Base-by-base conservation (phyloP, 1,284 basidiomycete genomes). In the Moesziomyces sp. region DNA sequence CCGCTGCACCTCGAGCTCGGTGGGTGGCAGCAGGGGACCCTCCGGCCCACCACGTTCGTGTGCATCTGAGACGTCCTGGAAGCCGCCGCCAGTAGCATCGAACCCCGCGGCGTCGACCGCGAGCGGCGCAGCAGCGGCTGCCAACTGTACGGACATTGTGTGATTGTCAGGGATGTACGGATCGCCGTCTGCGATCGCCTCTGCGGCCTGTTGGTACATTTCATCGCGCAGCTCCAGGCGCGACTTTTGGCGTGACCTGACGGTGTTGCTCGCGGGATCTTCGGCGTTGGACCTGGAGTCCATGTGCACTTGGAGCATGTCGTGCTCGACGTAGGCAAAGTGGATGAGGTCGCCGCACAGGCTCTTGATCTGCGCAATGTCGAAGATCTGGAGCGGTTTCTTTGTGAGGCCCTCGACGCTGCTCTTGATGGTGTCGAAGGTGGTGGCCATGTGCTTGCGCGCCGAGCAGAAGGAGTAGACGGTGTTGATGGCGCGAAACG, bases 291-390 rank as follows among this genome's bases (percentile, higher is more conserved):
- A 54, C 11, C 61, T 50, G 24, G 74, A 70, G 19, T 83, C 78
- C 67, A 87, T 86, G 55, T 91, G 88, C 46, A 91, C 87, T 54
- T 88, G 88, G 11, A 93, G 82, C 53, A 91, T 88, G 50, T 89
- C 87, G 43, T 86, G 85, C 46, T 92, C 89, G 67, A 92, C 90
- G 80, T 94, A 95, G 16, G 91, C 91, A 77, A 96, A 94, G 50
- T 88, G 89, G 73, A 96, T 87, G 43, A 93, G 86, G 64, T 92
- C 89, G 1, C 93, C 93, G 24, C 94, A 86, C 9, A 96, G 87
- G 1, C 92, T 93, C 91, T 95, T 95, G 68, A 96, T 87, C 84
- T 94, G 91, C 4, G 93, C 91, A 24, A 96, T 89, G 75, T 90
- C 89, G 34, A 87, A 84, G 18, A 94, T 86, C 66, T 93, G 90